These are phyloP conservation scores for Cyclotella kingstonii DNA, from an alignment of 108 stramenopile genomes.

Conservation along the genomic window DNA sequence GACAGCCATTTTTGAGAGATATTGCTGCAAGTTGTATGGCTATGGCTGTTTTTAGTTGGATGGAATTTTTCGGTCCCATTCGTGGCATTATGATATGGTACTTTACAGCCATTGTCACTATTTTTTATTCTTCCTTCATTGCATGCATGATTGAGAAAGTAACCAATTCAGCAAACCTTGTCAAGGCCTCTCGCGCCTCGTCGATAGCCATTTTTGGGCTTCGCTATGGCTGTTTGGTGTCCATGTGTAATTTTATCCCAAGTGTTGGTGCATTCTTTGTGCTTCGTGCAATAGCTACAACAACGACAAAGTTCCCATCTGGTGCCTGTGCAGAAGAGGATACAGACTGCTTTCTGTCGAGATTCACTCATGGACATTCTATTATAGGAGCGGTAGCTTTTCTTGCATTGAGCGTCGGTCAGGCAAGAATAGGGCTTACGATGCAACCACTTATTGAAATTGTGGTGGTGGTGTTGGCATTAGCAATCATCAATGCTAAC, in stretches of 20 bases:
- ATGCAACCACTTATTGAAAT: constrained; percentile 6
- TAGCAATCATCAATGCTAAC: constrained; percentile 13
- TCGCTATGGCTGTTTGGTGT: constrained; percentile 34
- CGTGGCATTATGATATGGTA: constrained; percentile 33
- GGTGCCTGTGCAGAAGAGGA: background rate
- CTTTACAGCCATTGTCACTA: constrained; percentile 9
- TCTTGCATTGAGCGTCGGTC: constrained; percentile 1
- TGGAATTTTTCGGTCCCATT: constrained; percentile 20
- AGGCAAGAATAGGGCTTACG: background rate
- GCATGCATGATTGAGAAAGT: constrained; percentile 24
- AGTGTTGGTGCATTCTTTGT: constrained; percentile 19
- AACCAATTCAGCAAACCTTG: background rate
- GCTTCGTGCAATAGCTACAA: constrained; percentile 6
- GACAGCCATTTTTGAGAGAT: constrained; percentile 23
- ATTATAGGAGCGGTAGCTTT: background rate
- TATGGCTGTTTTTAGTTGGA: constrained; percentile 28
- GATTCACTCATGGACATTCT: background rate
- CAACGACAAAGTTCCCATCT: background rate
- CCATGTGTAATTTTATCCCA: constrained; percentile 15
- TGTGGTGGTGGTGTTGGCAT: background rate
- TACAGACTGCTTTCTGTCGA: constrained; percentile 30
- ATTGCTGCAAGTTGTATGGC: constrained; percentile 33
- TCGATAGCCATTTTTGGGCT: constrained; percentile 40
- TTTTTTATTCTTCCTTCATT: constrained; percentile 27
- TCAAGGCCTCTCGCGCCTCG: constrained; percentile 18